Evolutionary conservation across 306 rosid genomes (phyloP).

Genomic region (Medicago arabica): DNA sequence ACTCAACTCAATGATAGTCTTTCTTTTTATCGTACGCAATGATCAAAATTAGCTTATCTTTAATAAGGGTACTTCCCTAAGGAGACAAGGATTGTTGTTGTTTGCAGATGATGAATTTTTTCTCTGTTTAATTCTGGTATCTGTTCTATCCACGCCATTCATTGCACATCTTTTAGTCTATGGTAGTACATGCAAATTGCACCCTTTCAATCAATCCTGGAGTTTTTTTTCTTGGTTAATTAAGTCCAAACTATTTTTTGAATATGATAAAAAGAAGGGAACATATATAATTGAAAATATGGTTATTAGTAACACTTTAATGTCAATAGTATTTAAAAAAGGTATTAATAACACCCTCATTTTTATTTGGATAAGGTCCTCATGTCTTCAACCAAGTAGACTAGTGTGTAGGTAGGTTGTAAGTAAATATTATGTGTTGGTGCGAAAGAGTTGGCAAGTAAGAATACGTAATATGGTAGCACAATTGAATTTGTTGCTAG

Average conservation of each 20-base stretch:
- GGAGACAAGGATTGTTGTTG: slow-evolving; percentile 37
- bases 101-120: slow-evolving; percentile 30
- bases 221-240: too few species aligned
- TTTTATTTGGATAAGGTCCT: too few species aligned
- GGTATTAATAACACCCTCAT: too few species aligned
- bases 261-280: background rate
- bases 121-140: slow-evolving; percentile 18
- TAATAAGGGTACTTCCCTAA: slow-evolving; percentile 33
- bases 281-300: background rate
- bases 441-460: too few species aligned
- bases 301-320: background rate
- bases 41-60: slow-evolving; percentile 34
- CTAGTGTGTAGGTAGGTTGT: too few species aligned
- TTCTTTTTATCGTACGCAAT: slow-evolving; percentile 23
- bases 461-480: too few species aligned
- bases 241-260: background rate
- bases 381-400: too few species aligned
- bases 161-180: slow-evolving; percentile 1
- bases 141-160: slow-evolving; percentile 36
- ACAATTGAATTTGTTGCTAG: too few species aligned
- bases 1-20: background rate
- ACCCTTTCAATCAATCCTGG: background rate
- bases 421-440: too few species aligned
- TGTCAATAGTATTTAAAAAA: too few species aligned
- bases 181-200: background rate